Evolutionary conservation across 495 filamentous ascomycete species (phyloP).

Genomic region (Annulohypoxylon moriforme): DNA sequence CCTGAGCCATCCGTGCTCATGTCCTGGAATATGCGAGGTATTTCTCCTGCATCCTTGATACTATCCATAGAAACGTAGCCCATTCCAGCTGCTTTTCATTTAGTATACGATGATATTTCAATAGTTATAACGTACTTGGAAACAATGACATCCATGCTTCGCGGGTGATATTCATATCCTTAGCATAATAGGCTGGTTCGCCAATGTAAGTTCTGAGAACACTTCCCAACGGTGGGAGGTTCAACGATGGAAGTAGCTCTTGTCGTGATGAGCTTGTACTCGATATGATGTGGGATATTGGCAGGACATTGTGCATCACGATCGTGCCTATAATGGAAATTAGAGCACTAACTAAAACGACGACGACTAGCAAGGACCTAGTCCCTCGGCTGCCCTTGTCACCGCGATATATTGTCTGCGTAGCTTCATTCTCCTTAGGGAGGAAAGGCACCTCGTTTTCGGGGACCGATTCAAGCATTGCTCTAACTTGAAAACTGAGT

Average conservation of each 20-base stretch:
- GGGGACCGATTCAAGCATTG: neutral
- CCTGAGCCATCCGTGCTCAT: conserved; percentile 3
- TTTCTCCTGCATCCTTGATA: neutral
- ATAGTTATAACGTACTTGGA: neutral
- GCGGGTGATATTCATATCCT: neutral
- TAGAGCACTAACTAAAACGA: neutral
- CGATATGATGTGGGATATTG: neutral
- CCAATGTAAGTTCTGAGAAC: conserved; percentile 4
- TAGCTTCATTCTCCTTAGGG: neutral
- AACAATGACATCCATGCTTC: neutral
- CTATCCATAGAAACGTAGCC: conserved; percentile 1
- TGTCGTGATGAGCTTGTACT: neutral
- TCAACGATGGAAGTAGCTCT: conserved; percentile 4
- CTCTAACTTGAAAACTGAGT: neutral
- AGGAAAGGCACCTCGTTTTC: conserved; percentile 5
- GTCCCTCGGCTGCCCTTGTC: neutral
- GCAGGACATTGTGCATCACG: neutral
- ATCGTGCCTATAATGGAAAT: neutral
- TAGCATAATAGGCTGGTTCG: conserved; percentile 1
- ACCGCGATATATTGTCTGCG: neutral
- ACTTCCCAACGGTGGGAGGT: neutral
- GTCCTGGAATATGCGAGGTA: neutral
- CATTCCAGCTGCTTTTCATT: neutral
- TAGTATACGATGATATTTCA: neutral
- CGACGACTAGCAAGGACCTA: neutral